A percentile compares a stretch with the other conserved stretches of the same genome.
phyloP scores from a whole-genome alignment of 768 basidiomycete genomes.

The Tricholoma sp. region DNA sequence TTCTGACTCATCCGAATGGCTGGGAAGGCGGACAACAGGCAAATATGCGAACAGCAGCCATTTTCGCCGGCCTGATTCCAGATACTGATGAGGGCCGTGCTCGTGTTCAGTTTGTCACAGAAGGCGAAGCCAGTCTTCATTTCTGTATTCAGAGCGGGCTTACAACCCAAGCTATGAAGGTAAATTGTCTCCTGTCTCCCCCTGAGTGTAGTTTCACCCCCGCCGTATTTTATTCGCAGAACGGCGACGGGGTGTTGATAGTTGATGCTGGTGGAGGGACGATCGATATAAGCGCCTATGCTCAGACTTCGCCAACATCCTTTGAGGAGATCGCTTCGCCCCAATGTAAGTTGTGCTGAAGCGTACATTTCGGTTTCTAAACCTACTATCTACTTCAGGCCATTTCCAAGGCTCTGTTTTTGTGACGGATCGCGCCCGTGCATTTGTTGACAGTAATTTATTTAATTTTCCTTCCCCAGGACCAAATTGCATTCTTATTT shows the following conservation, averaged over 20 bases:
- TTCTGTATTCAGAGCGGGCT: conserved; percentile 41
- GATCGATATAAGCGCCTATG: conserved; percentile 48
- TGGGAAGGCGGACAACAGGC: conserved; percentile 52
- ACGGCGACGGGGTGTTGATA: conserved; percentile 33
- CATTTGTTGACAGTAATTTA: conserved; percentile 30
- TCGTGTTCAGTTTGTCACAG: conserved; percentile 45
- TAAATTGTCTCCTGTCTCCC: conserved; percentile 6
- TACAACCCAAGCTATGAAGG: conserved; percentile 22
- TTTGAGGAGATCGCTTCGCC: conserved; percentile 32
- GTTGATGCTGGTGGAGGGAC: conserved; percentile 54
- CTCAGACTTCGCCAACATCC: conserved; percentile 24
- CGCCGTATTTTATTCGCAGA: conserved; percentile 9
- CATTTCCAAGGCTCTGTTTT: conserved; percentile 38
- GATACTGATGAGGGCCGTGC: conserved; percentile 27
- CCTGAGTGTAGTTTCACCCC: conserved; percentile 7
- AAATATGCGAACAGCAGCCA: conserved; percentile 42
- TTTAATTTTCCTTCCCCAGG: background rate
- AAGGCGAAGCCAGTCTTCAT: conserved; percentile 52
- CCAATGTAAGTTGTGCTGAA: conserved; percentile 16
- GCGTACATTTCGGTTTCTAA: conserved; percentile 14
- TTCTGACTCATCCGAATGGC: conserved; percentile 53
- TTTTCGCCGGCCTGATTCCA: conserved; percentile 39
- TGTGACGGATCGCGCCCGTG: conserved; percentile 32
- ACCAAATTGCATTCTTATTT: conserved; percentile 2
- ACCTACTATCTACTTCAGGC: conserved; percentile 20